A percentile compares a stretch with the other conserved stretches of the same genome.
phyloP scores from a whole-genome alignment of 441 rosid species.

The Populus hybrid region DNA sequence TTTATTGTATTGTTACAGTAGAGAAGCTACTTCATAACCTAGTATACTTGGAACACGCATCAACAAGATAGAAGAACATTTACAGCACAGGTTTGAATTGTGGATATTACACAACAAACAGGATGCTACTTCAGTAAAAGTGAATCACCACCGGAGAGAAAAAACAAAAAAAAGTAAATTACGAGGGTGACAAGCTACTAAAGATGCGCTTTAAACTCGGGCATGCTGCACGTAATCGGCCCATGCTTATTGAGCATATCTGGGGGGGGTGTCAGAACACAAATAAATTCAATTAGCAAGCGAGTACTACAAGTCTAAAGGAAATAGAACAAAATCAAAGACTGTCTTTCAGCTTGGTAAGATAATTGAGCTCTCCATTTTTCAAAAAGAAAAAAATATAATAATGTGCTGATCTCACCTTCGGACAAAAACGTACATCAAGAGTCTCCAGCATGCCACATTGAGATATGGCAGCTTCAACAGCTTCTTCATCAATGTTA shows the following conservation, averaged over 20 bases:
- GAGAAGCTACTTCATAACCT: constrained; percentile 17
- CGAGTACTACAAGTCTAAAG: neutral
- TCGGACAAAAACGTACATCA: constrained; percentile 90
- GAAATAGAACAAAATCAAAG: neutral
- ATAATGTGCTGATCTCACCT: constrained; percentile 43
- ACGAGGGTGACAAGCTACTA: constrained; percentile 45
- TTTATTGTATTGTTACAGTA: constrained; percentile 24
- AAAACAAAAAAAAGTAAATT: neutral
- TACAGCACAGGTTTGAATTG: constrained; percentile 22
- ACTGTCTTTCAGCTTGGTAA: neutral
- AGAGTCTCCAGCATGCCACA: constrained; percentile 86
- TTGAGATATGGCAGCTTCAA: constrained; percentile 71
- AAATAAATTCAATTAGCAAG: neutral
- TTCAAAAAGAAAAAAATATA: too few species aligned
- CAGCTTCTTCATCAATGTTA: constrained; percentile 68
- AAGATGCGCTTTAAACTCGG: constrained; percentile 88
- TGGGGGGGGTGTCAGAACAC: constrained; percentile 16
- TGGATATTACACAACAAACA: constrained; percentile 14
- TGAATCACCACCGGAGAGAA: neutral
- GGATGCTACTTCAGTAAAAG: constrained; percentile 9
- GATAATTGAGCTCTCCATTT: neutral
- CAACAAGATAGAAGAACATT: constrained; percentile 15
- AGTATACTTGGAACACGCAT: constrained; percentile 17
- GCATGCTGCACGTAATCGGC: constrained; percentile 56
- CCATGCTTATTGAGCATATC: constrained; percentile 76